A percentile compares a stretch with the other conserved stretches of the same genome.
Evolutionary conservation across 306 rosid genomes (phyloP).

Genomic region (Urtica urens): DNA sequence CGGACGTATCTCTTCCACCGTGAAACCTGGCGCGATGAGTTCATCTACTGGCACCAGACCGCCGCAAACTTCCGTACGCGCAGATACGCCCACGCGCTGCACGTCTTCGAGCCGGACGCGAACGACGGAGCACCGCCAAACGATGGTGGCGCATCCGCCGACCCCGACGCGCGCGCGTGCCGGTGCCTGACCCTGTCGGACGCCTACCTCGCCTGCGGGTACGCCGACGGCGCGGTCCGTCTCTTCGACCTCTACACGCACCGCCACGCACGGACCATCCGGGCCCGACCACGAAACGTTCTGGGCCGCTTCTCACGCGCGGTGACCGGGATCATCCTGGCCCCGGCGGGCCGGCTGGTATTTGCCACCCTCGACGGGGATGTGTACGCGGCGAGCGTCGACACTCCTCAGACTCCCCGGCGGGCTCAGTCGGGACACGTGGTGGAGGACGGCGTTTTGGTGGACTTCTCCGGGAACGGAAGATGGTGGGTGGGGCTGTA

Average conservation of each 20-base stretch:
- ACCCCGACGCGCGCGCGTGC: constrained; percentile 29
- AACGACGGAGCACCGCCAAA: constrained; percentile 27
- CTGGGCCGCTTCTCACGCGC: constrained; percentile 56
- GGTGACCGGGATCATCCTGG: constrained; percentile 47
- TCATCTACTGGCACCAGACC: constrained; percentile 52
- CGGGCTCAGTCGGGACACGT: constrained; percentile 32
- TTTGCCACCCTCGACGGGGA: constrained; percentile 63
- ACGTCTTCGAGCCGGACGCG: constrained; percentile 31
- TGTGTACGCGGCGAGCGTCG: constrained; percentile 29
- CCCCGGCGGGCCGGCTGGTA: background rate
- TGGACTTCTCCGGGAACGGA: constrained; percentile 47
- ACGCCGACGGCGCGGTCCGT: constrained; percentile 66
- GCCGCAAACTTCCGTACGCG: constrained; percentile 36
- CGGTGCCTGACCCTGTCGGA: constrained; percentile 72
- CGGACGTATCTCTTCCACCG: constrained; percentile 20
- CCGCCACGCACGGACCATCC: constrained; percentile 36
- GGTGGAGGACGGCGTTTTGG: constrained; percentile 47
- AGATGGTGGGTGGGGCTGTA: constrained; percentile 75
- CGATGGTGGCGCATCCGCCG: no score
- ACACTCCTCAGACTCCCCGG: background rate
- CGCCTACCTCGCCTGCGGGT: constrained; percentile 60
- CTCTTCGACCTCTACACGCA: constrained; percentile 40
- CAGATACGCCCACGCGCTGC: constrained; percentile 10
- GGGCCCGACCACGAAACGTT: constrained; percentile 22
- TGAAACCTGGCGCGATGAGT: constrained; percentile 62